These are phyloP conservation scores for Calamus simplicifolius DNA, from an alignment of 176 grass and related monocot genomes.

Conservation along the genomic window DNA sequence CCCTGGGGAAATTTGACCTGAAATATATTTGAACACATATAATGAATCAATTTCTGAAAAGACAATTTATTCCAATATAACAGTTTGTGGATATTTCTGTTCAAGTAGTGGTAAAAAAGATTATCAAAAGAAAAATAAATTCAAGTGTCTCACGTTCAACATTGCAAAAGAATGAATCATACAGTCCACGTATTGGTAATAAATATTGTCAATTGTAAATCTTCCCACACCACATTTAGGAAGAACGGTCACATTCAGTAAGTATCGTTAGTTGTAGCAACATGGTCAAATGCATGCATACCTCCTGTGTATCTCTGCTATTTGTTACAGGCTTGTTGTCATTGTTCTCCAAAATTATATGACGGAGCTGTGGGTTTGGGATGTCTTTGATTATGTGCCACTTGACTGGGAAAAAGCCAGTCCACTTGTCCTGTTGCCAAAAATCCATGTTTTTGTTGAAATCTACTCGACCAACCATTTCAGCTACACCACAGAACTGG, in stretches of 20 bases:
- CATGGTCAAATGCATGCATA: not conserved
- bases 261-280: not conserved
- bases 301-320: conserved; percentile 27
- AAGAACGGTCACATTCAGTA: not conserved
- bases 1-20: too few species aligned
- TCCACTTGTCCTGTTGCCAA: conserved; percentile 32
- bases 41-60: too few species aligned
- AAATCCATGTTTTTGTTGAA: conserved; percentile 22
- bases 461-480: conserved; percentile 22
- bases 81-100: too few species aligned
- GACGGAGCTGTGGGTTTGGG: conserved; percentile 14
- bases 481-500: conserved; percentile 20
- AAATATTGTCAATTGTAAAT: too few species aligned
- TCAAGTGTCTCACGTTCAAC: too few species aligned
- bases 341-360: conserved; percentile 24
- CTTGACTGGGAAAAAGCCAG: conserved; percentile 23
- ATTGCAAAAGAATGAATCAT: too few species aligned
- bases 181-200: too few species aligned
- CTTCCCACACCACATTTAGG: too few species aligned
- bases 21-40: too few species aligned
- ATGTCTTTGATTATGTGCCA: conserved; percentile 29
- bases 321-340: conserved; percentile 30
- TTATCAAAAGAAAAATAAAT: too few species aligned
- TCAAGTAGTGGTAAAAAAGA: too few species aligned
- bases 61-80: too few species aligned